Evolutionary conservation across 2,329 filamentous ascomycete species (phyloP).

Genomic region (Apiospora saccharicola): DNA sequence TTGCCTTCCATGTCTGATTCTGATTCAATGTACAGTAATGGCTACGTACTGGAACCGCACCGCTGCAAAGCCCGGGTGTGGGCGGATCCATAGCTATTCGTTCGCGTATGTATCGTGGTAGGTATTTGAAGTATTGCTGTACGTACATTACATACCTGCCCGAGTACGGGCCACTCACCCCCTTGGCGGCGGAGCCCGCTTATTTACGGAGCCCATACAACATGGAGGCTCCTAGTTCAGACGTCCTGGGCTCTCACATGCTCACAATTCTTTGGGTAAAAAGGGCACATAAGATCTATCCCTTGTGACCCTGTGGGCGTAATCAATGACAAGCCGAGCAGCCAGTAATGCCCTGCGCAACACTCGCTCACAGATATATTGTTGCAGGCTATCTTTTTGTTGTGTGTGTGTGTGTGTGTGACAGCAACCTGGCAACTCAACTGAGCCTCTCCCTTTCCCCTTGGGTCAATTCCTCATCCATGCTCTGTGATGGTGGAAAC

Average conservation of each 20-base stretch:
- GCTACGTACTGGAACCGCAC: conserved; percentile 23
- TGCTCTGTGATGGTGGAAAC: conserved; percentile 1
- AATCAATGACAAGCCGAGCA: conserved; percentile 12
- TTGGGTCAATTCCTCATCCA: background rate
- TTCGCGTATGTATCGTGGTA: conserved; percentile 20
- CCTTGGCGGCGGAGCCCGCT: conserved; percentile 22
- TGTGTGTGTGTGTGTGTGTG: background rate
- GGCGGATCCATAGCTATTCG: conserved; percentile 23
- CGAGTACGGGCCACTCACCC: conserved; percentile 15
- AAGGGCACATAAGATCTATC: conserved; percentile 13
- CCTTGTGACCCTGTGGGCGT: conserved; percentile 22
- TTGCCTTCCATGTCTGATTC: conserved; percentile 16
- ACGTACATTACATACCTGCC: background rate
- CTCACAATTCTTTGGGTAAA: background rate
- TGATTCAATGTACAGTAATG: conserved; percentile 23
- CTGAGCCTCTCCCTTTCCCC: background rate
- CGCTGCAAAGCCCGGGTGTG: conserved; percentile 18
- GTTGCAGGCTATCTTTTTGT: background rate
- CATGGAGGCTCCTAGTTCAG: conserved; percentile 25
- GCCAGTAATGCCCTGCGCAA: background rate
- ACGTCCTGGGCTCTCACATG: conserved; percentile 24
- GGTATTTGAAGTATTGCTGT: conserved; percentile 9
- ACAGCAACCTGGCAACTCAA: background rate
- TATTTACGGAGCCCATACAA: conserved; percentile 23
- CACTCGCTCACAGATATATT: background rate